These are phyloP conservation scores for Blastobotrys buckinghamii DNA, from an alignment of 1,139 yeast species.

Conservation along the genomic window DNA sequence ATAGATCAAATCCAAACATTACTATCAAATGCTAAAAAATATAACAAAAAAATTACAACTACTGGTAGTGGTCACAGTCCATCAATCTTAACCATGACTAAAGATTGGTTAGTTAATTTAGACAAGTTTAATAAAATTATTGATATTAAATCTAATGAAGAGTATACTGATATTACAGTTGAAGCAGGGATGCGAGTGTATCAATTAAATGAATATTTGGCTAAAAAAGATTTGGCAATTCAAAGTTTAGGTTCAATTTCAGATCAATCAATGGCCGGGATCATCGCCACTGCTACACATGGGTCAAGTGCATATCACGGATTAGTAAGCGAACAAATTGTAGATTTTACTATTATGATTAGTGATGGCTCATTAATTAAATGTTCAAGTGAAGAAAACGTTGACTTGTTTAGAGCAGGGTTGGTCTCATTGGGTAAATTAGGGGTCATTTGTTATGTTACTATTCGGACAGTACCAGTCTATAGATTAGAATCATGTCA, in stretches of 20 bases:
- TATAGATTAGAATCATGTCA: conserved; percentile 78
- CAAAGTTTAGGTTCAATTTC: conserved; percentile 93
- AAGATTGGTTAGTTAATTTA: conserved; percentile 82
- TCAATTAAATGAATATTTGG: conserved; percentile 66
- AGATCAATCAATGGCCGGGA: conserved; percentile 91
- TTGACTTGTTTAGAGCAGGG: conserved; percentile 77
- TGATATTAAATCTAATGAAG: conserved; percentile 43
- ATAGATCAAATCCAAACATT: conserved; percentile 59
- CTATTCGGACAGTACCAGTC: conserved; percentile 75
- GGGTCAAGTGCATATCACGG: conserved; percentile 95
- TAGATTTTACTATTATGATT: conserved; percentile 57
- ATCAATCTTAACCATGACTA: conserved; percentile 80
- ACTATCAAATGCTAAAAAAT: conserved; percentile 56
- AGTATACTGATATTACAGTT: conserved; percentile 82
- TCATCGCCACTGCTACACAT: conserved; percentile 94
- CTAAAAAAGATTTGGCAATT: conserved; percentile 61
- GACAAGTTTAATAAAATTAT: conserved; percentile 58
- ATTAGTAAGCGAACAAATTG: conserved; percentile 80
- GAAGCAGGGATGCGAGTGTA: conserved; percentile 88
- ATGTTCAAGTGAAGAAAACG: conserved; percentile 64
- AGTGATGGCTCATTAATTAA: conserved; percentile 64
- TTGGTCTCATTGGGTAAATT: conserved; percentile 82
- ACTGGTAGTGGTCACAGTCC: conserved; percentile 98
- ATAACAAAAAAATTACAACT: conserved; percentile 65
- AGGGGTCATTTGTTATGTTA: conserved; percentile 85